Conservation (phyloP, 2,329 filamentous ascomycete genomes). For the Cordyceps cateniannulata region DNA sequence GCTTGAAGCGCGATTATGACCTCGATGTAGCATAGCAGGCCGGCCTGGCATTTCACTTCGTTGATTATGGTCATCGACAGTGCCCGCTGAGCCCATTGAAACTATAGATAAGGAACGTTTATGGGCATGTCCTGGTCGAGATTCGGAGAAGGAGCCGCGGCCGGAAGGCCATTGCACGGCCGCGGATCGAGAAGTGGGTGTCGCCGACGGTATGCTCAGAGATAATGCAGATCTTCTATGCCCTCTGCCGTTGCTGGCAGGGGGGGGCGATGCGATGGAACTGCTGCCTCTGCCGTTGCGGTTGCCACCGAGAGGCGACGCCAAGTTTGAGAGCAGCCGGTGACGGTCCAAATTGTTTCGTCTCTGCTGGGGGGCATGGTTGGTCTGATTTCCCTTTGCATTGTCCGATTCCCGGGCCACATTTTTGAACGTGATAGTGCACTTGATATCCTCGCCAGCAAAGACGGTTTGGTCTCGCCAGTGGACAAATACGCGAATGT, state of each 20-base stretch:
- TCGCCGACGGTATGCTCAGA: constrained; percentile 45
- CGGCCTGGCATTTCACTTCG: constrained; percentile 35
- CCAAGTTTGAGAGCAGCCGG: constrained; percentile 30
- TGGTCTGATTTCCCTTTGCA: constrained; percentile 21
- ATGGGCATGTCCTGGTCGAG: constrained; percentile 50
- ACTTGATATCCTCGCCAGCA: constrained; percentile 91
- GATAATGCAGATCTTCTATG: constrained; percentile 62
- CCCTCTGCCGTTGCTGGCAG: constrained; percentile 38
- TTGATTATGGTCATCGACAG: constrained; percentile 40
- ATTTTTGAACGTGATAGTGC: constrained; percentile 95
- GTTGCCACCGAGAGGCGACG: constrained; percentile 35
- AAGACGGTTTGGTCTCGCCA: constrained; percentile 95
- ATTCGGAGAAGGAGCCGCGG: constrained; percentile 23
- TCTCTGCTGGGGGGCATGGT: constrained; percentile 19
- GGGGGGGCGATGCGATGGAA: constrained; percentile 39
- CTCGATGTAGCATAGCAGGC: constrained; percentile 48
- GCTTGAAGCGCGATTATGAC: constrained; percentile 74
- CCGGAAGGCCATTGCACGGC: constrained; percentile 41
- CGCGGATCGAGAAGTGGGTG: constrained; percentile 38
- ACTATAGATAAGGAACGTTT: constrained; percentile 77
- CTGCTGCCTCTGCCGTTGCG: constrained; percentile 34
- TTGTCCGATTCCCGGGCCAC: constrained; percentile 44
- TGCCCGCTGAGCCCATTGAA: constrained; percentile 58
- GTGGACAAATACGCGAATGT: constrained; percentile 81
- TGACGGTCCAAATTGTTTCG: constrained; percentile 27